Evolutionary conservation across 164 flowering plant genomes (phyloP), one percentile per base, ranked within the genome.

Genomic region (Dillenia suffruticosa): DNA sequence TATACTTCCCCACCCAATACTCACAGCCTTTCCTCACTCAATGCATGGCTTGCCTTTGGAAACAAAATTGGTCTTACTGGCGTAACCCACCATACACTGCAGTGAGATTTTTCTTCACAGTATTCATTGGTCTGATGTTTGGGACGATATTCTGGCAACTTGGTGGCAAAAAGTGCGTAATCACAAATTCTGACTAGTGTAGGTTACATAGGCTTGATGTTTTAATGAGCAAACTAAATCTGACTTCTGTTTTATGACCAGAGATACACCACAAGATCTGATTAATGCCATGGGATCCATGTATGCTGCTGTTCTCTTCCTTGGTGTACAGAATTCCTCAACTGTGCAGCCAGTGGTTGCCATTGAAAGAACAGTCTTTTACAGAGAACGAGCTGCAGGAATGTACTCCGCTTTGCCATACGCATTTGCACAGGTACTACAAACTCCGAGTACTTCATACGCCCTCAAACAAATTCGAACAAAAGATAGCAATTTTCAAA

Each of bases 51-150:
- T 85, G 90, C 68, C 71, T 83, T 5, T 85, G 93, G 93, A 87
- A 87, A 58, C 93, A 87, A 59, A 63, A 70, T 10, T 70, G 65
- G 78, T 84, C 93, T 8, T 87, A 87, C 66, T 87, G 93, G 93
- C 78, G 90, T 1, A 85, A 81, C 60, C 81, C 89, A 11, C 59
- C 76, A 43, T 82, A 84, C 74, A 84, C 76, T 45, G 78, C 83
- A 0, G 81, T 80, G 1, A 58, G 86, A 44, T 57, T 82, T 46
- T 50, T 77, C 58, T 79, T 80, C 72, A 75, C 86, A 46, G 58
- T 74, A 9, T n/a, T 68, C 58, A 74, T 72, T 17, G 83, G 77
- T 8, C n/a, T 82, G 55, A 46, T 77, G 60, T 67, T 80, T 44
- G 89, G 89, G 46, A 64, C 82, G 9, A 80, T 84, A 54, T 84